phyloP scores from a whole-genome alignment of 257 asterid species.

The Verbena officinalis region DNA sequence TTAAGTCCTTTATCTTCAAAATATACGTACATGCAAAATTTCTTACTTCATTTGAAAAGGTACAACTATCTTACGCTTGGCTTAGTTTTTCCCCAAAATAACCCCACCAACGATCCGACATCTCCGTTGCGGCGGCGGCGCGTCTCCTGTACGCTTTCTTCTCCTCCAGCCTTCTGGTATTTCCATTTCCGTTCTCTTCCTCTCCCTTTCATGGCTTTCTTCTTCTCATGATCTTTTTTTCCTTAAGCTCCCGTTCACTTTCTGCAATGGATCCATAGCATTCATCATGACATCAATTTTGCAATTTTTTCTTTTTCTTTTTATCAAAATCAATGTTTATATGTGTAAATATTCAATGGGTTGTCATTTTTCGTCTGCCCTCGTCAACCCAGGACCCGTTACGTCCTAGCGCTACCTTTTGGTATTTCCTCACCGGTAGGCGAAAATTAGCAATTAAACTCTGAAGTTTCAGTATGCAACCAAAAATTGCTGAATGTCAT shows the following conservation, averaged over 20 bases:
- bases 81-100: conserved; percentile 2
- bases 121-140: conserved; percentile 16
- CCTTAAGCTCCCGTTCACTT: neutral
- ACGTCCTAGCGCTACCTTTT: neutral
- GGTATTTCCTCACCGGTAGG: neutral
- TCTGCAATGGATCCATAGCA: conserved; percentile 21
- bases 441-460: conserved; percentile 1
- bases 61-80: neutral
- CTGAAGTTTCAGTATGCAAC: conserved; percentile 2
- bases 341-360: no score
- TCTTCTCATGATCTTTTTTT: neutral
- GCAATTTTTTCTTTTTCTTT: neutral
- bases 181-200: neutral
- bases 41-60: neutral
- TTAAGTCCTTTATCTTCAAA: neutral
- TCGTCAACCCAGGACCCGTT: neutral
- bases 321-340: neutral
- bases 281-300: neutral
- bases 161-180: conserved; percentile 6
- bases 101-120: conserved; percentile 26
- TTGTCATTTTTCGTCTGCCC: neutral
- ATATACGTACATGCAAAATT: neutral
- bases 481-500: neutral
- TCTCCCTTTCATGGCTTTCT: neutral
- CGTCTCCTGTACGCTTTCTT: conserved; percentile 13